phyloP scores from a whole-genome alignment of 176 grass and related monocot genomes.

The Bromus sterilis region DNA sequence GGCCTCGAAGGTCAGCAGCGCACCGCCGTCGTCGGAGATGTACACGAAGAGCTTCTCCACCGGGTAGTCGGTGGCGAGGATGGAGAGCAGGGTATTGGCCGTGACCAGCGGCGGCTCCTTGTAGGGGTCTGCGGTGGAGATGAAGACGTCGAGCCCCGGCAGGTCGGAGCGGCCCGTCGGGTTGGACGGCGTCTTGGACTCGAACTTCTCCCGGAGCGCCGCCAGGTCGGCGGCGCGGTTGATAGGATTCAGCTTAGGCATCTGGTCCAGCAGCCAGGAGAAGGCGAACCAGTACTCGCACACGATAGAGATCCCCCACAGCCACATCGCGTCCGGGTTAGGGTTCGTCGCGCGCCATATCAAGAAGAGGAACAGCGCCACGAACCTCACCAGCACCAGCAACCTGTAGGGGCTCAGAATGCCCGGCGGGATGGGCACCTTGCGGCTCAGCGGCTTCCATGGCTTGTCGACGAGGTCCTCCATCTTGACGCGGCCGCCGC shows the following conservation, averaged over 20 bases:
- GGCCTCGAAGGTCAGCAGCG: conserved; percentile 67
- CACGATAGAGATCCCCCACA: conserved; percentile 77
- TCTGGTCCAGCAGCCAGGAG: conserved; percentile 78
- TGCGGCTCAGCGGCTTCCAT: conserved; percentile 65
- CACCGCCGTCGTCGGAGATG: conserved; percentile 73
- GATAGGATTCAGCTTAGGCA: conserved; percentile 82
- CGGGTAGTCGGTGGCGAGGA: conserved; percentile 73
- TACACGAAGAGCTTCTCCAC: conserved; percentile 70
- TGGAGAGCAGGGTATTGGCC: conserved; percentile 68
- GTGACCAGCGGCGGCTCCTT: conserved; percentile 80
- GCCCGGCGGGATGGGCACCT: conserved; percentile 42
- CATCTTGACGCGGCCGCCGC: conserved; percentile 28
- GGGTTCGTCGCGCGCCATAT: conserved; percentile 61
- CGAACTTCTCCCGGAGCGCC: conserved; percentile 67
- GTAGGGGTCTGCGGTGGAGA: conserved; percentile 79
- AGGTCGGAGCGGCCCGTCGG: conserved; percentile 58
- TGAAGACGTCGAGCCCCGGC: conserved; percentile 63
- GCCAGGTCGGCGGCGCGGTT: conserved; percentile 52
- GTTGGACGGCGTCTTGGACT: conserved; percentile 43
- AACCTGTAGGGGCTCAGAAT: conserved; percentile 67
- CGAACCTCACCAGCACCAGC: conserved; percentile 58
- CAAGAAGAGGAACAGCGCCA: conserved; percentile 52
- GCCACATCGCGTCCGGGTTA: conserved; percentile 63
- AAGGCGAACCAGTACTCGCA: conserved; percentile 88
- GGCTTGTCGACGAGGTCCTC: conserved; percentile 67